phyloP scores from a whole-genome alignment of 768 basidiomycete species.

The Hortiboletus flavorubellus region DNA sequence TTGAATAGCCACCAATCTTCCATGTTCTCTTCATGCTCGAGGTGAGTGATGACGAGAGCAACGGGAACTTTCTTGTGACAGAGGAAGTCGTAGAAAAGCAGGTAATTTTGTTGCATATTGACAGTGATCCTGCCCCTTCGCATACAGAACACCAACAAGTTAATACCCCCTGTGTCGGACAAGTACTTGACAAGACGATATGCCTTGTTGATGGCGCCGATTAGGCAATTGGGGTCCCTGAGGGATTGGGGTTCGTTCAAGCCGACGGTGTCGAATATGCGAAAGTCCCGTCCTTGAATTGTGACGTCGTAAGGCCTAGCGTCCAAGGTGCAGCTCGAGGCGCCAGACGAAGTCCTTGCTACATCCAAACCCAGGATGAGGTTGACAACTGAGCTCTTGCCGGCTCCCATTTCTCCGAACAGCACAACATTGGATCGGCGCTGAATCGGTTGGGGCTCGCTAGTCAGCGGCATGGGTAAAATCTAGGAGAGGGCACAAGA shows the following conservation, averaged over 20 bases:
- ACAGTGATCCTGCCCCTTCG: conserved; percentile 31
- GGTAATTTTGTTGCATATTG: conserved; percentile 29
- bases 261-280: conserved; percentile 35
- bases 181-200: conserved; percentile 34
- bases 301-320: conserved; percentile 26
- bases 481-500: background rate
- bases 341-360: conserved; percentile 31
- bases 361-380: conserved; percentile 31
- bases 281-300: conserved; percentile 16
- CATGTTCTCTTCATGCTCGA: conserved; percentile 36
- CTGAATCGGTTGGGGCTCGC: conserved; percentile 10
- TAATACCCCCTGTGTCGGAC: conserved; percentile 33
- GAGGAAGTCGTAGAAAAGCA: conserved; percentile 32
- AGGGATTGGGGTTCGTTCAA: conserved; percentile 29
- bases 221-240: conserved; percentile 23
- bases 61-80: conserved; percentile 26
- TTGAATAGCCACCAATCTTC: conserved; percentile 35
- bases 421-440: conserved; percentile 24
- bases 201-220: conserved; percentile 31
- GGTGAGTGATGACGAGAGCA: conserved; percentile 33
- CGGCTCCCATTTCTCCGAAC: conserved; percentile 31
- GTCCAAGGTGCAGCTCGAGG: conserved; percentile 35
- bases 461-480: conserved; percentile 2
- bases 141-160: conserved; percentile 40
- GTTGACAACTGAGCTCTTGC: conserved; percentile 44